Evolutionary conservation across 768 basidiomycete genomes (phyloP).

Genomic region (Lyophyllum shimeji): DNA sequence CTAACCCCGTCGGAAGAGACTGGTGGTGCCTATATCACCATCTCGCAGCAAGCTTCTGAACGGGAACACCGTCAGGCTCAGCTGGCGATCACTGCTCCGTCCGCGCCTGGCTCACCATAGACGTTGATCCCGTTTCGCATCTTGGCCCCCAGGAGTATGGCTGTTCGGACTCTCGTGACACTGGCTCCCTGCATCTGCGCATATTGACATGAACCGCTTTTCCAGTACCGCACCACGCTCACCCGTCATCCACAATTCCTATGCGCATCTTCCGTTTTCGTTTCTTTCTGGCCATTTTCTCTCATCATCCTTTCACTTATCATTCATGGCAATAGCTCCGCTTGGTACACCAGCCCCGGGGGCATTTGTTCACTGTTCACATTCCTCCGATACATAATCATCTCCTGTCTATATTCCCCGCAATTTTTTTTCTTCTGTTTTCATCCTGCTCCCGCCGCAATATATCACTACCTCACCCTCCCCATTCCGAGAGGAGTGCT

Average conservation of each 20-base stretch:
- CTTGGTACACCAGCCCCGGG: slow-evolving; percentile 26
- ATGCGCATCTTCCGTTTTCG: slow-evolving; percentile 18
- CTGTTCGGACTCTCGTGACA: slow-evolving; percentile 23
- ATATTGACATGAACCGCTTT: slow-evolving; percentile 15
- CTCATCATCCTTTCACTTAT: slow-evolving; percentile 10
- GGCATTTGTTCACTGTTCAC: slow-evolving; percentile 19
- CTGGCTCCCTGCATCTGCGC: slow-evolving; percentile 26
- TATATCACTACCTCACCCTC: slow-evolving; percentile 16
- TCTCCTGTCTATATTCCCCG: slow-evolving; percentile 23
- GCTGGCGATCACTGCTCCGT: slow-evolving; percentile 18
- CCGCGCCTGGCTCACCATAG: slow-evolving; percentile 29
- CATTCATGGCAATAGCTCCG: slow-evolving; percentile 21
- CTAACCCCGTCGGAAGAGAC: slow-evolving; percentile 63
- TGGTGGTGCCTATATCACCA: slow-evolving; percentile 84
- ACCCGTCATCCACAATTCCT: slow-evolving; percentile 17
- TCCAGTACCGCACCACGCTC: slow-evolving; percentile 7
- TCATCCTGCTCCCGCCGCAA: neutral
- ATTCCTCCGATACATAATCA: slow-evolving; percentile 19
- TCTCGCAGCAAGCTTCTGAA: slow-evolving; percentile 80
- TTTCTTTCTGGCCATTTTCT: slow-evolving; percentile 10
- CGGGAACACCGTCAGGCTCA: slow-evolving; percentile 49
- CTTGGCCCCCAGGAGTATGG: slow-evolving; percentile 21
- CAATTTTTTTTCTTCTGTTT: slow-evolving; percentile 22
- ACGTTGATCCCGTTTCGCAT: slow-evolving; percentile 12
- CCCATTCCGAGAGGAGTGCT: slow-evolving; percentile 5